Percentiles rank a stretch among this genome's conserved stretches.
phyloP scores from a whole-genome alignment of 2,329 filamentous ascomycete genomes.

The Clonostachys sp. region DNA sequence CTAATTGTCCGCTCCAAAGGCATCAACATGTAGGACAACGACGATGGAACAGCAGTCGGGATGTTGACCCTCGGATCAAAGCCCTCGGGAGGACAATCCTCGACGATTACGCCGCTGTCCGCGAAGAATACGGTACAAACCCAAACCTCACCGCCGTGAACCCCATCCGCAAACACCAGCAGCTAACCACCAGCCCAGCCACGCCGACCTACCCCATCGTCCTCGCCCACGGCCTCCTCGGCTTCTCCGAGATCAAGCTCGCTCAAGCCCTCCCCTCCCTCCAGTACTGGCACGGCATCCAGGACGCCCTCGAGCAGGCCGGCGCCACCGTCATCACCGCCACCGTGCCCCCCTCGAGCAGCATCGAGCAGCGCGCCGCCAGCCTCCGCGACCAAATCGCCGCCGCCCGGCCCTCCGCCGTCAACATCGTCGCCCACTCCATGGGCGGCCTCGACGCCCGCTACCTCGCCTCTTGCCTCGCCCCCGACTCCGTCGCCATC shows the following conservation, averaged over 20 bases:
- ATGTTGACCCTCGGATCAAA: conserved; percentile 18
- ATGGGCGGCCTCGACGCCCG: conserved; percentile 64
- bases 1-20: not conserved
- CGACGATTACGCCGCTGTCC: conserved; percentile 40
- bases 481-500: conserved; percentile 38
- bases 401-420: conserved; percentile 40
- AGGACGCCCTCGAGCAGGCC: conserved; percentile 48
- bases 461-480: conserved; percentile 58
- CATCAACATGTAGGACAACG: not conserved
- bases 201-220: conserved; percentile 59
- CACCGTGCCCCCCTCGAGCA: conserved; percentile 56
- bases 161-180: too few relatives aligned
- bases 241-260: conserved; percentile 54
- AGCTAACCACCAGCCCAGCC: conserved; percentile 20
- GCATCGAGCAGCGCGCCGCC: conserved; percentile 55
- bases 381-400: conserved; percentile 52
- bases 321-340: conserved; percentile 53
- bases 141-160: not conserved
- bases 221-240: conserved; percentile 60
- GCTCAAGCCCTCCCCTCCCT: conserved; percentile 47
- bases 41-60: not conserved
- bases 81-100: conserved; percentile 34
- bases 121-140: conserved; percentile 36
- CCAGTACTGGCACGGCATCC: conserved; percentile 63
- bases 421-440: conserved; percentile 72